These are phyloP conservation scores for Myxozyma udenii DNA, from an alignment of 805 yeast genomes.

Conservation along the genomic window DNA sequence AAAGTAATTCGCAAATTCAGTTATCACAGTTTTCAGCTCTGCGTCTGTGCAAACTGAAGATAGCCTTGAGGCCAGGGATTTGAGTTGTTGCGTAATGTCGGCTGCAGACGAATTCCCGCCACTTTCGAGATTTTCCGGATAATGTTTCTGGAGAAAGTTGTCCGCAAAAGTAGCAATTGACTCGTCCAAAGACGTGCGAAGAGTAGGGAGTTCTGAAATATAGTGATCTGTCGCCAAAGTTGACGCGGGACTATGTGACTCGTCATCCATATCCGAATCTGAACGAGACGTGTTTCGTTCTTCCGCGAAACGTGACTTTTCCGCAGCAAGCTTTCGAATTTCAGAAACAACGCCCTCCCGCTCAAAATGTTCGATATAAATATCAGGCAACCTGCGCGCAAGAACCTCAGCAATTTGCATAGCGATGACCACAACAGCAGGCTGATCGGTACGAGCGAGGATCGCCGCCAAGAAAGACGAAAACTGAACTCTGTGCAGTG, in stretches of 20 bases:
- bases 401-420: constrained; percentile 49
- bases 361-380: constrained; percentile 51
- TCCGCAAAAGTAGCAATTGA: not conserved
- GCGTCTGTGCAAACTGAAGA: not conserved
- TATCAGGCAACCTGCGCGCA: constrained; percentile 45
- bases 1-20: constrained; percentile 36
- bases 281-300: constrained; percentile 12
- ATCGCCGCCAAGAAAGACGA: constrained; percentile 36
- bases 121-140: not conserved
- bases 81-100: not conserved
- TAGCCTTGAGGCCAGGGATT: not conserved
- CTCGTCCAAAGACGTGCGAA: not conserved
- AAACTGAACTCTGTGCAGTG: constrained; percentile 33
- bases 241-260: no score
- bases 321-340: constrained; percentile 36
- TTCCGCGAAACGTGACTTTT: constrained; percentile 21
- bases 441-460: constrained; percentile 35
- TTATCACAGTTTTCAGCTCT: constrained; percentile 40
- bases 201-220: not conserved
- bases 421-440: constrained; percentile 49
- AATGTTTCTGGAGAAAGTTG: no score
- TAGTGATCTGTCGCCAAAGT: no score
- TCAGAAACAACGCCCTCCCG: constrained; percentile 72
- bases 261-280: constrained; percentile 33
- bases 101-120: not conserved